Conservation (phyloP, 345 rosid species). For the Brassica nigra region DNA sequence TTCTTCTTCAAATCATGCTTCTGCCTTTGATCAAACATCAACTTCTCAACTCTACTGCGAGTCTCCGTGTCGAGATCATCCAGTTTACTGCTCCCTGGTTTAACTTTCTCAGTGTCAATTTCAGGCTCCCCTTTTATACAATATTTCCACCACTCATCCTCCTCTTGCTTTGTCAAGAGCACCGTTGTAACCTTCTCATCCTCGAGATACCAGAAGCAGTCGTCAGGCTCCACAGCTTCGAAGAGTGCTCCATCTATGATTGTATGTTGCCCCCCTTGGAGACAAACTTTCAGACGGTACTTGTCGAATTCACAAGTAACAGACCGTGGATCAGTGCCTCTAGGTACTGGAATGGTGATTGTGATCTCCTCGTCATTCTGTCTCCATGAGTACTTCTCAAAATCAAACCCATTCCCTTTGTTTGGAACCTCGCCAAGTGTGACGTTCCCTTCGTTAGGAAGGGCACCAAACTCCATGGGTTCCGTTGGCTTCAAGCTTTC, state of each 20-base stretch:
- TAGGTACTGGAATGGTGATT: constrained; percentile 65
- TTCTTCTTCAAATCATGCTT: constrained; percentile 41
- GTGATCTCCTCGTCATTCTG: constrained; percentile 79
- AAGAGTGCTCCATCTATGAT: constrained; percentile 73
- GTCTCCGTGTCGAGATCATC: constrained; percentile 83
- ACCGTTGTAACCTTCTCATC: constrained; percentile 40
- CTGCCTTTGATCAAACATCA: constrained; percentile 41
- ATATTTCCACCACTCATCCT: constrained; percentile 87
- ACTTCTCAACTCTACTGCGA: constrained; percentile 76
- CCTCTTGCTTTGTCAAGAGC: constrained; percentile 81
- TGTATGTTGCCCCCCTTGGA: constrained; percentile 78
- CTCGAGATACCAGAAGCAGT: constrained; percentile 83
- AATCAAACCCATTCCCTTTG: constrained; percentile 84
- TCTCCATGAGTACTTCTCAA: constrained; percentile 84
- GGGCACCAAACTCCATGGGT: neutral
- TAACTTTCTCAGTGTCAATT: constrained; percentile 86
- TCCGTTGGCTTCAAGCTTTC: too few species aligned
- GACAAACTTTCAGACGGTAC: constrained; percentile 79
- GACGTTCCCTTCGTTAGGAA: neutral
- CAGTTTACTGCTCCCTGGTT: constrained; percentile 82
- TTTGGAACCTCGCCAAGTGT: constrained; percentile 52
- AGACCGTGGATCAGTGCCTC: constrained; percentile 71
- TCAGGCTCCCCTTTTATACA: constrained; percentile 37
- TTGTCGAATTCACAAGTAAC: constrained; percentile 74
- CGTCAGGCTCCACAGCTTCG: constrained; percentile 66